Conservation (phyloP, 495 filamentous ascomycete species). For the Thermochaetoides thermophila region DNA sequence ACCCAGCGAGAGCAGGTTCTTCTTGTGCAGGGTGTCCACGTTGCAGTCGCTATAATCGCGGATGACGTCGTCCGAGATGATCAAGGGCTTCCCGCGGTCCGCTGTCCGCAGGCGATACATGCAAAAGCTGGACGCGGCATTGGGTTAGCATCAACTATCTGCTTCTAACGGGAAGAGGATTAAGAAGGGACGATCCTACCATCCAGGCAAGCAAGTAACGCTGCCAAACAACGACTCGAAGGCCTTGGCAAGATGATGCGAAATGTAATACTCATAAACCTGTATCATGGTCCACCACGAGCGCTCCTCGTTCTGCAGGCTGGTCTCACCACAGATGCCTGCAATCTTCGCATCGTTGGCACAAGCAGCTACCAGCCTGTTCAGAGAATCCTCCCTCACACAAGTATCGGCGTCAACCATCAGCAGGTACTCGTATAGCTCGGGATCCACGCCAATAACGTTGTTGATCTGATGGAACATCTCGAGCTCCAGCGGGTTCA, state of each 20-base stretch:
- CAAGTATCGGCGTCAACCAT: constrained; percentile 98
- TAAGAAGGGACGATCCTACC: constrained; percentile 54
- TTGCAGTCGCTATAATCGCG: constrained; percentile 73
- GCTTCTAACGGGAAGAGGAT: no score
- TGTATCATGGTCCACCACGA: constrained; percentile 99
- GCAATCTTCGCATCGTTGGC: constrained; percentile 90
- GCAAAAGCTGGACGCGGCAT: constrained; percentile 89
- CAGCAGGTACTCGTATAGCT: constrained; percentile 91
- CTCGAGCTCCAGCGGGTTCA: constrained; percentile 91
- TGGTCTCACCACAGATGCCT: constrained; percentile 95
- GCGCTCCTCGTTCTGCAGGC: constrained; percentile 82
- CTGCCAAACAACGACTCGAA: constrained; percentile 93
- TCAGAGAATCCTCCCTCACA: constrained; percentile 83
- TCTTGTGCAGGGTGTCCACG: constrained; percentile 95
- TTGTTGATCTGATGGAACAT: constrained; percentile 99
- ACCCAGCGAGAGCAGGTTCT: constrained; percentile 87
- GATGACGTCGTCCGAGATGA: constrained; percentile 78
- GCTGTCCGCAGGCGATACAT: constrained; percentile 95
- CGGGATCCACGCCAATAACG: constrained; percentile 93
- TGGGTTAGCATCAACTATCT: no score
- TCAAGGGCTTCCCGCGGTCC: constrained; percentile 80
- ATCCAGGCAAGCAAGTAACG: constrained; percentile 95
- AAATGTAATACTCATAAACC: constrained; percentile 97
- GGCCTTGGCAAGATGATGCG: constrained; percentile 83
- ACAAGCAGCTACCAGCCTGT: constrained; percentile 83